Evolutionary conservation across 2,329 filamentous ascomycete genomes (phyloP).

Genomic region (Colletotrichum tofieldiae): DNA sequence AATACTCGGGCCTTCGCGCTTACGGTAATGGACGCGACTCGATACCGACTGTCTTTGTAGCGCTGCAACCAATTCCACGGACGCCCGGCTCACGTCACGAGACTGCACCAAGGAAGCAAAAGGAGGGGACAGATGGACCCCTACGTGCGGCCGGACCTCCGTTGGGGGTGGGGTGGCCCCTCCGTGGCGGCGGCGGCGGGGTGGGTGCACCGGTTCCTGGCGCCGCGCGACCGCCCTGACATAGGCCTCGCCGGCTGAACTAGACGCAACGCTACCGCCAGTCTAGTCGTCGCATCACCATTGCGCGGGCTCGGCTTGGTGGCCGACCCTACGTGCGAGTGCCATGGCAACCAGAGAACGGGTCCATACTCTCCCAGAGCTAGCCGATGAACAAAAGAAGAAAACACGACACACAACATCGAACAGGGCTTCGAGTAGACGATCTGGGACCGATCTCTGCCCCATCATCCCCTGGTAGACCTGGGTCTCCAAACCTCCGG

Average conservation of each 20-base stretch:
- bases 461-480: not conserved
- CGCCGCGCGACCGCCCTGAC: constrained; percentile 40
- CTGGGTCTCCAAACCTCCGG: constrained; percentile 20
- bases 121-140: not conserved
- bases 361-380: not conserved
- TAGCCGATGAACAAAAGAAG: not conserved
- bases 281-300: constrained; percentile 9
- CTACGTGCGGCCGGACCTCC: constrained; percentile 34
- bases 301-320: not conserved
- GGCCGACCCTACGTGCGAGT: constrained; percentile 11
- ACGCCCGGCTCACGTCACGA: constrained; percentile 8
- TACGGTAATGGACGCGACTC: constrained; percentile 25
- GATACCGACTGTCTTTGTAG: not conserved
- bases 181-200: constrained; percentile 7
- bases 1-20: constrained; percentile 28
- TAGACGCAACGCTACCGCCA: constrained; percentile 34
- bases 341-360: constrained; percentile 17
- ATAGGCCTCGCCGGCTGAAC: constrained; percentile 9
- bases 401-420: not conserved
- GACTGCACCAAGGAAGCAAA: constrained; percentile 4
- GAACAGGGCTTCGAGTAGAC: not conserved
- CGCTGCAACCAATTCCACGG: not conserved
- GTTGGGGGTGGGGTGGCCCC: constrained; percentile 35
- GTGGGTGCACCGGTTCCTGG: constrained; percentile 33
- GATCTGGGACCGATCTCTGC: not conserved